A percentile compares a stretch with the other conserved stretches of the same genome.
Evolutionary conservation across 345 rosid species (phyloP).

Genomic region (Rhizophora mangle): DNA sequence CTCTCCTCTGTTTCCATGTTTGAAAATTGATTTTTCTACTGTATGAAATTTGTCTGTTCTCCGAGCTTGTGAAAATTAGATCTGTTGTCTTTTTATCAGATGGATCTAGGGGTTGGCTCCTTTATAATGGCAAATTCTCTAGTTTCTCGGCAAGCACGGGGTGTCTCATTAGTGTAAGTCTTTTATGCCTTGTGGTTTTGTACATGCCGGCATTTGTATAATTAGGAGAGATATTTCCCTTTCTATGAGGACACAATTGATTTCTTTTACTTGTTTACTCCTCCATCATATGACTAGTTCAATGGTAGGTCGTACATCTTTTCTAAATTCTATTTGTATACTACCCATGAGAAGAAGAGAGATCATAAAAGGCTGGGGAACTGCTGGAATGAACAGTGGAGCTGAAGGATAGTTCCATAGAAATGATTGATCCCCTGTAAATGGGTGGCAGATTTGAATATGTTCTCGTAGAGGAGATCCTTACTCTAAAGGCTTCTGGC

Average conservation of each 20-base stretch:
- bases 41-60: background rate
- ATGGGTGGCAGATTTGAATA: background rate
- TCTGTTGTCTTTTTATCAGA: constrained; percentile 41
- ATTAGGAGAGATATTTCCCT: background rate
- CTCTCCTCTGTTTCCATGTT: background rate
- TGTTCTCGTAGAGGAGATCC: background rate
- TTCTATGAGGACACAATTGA: background rate
- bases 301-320: background rate
- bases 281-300: background rate
- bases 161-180: constrained; percentile 53
- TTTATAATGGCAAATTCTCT: constrained; percentile 75
- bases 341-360: background rate
- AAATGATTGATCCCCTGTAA: background rate
- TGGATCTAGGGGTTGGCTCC: constrained; percentile 98
- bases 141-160: constrained; percentile 80
- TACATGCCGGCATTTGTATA: background rate
- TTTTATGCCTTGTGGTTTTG: constrained; percentile 10
- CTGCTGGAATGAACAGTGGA: background rate
- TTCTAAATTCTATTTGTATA: background rate
- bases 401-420: background rate
- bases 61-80: background rate
- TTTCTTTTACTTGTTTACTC: too few species aligned
- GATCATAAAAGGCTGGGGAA: background rate
- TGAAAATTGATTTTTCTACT: background rate
- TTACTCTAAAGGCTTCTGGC: background rate